Conservation (phyloP, 768 basidiomycete genomes). For the Gyrodon lividus region DNA sequence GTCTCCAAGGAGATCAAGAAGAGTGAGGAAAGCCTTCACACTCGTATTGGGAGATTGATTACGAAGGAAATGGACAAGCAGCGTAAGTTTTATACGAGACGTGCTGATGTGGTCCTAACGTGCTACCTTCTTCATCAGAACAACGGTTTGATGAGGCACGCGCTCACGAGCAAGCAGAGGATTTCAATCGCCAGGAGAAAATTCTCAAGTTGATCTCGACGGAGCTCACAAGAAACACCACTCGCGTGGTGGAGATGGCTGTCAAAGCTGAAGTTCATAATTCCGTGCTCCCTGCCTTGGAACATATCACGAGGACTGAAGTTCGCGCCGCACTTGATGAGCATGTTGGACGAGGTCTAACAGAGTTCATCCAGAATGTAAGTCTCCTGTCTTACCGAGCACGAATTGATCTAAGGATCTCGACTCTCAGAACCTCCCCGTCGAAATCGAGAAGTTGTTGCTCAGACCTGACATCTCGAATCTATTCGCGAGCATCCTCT, state of each 20-base stretch:
- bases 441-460: constrained; percentile 77
- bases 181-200: constrained; percentile 84
- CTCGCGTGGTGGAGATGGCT: constrained; percentile 85
- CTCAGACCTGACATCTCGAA: constrained; percentile 72
- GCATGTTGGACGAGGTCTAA: constrained; percentile 71
- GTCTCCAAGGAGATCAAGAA: constrained; percentile 78
- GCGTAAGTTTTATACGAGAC: constrained; percentile 48
- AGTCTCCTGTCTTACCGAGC: not conserved
- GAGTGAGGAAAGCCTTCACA: constrained; percentile 78
- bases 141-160: constrained; percentile 83
- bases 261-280: constrained; percentile 83
- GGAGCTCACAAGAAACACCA: constrained; percentile 84
- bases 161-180: constrained; percentile 72
- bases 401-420: constrained; percentile 3
- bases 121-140: constrained; percentile 43
- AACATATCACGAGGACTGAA: constrained; percentile 78
- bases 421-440: constrained; percentile 59
- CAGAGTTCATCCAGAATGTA: constrained; percentile 74
- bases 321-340: constrained; percentile 76
- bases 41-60: constrained; percentile 73
- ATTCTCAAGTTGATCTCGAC: constrained; percentile 86
- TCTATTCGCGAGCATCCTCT: constrained; percentile 74
- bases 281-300: constrained; percentile 79
- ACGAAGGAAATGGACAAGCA: constrained; percentile 90
- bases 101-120: constrained; percentile 6